phyloP scores from a whole-genome alignment of 2,329 filamentous ascomycete genomes.

The Curvularia sp. region DNA sequence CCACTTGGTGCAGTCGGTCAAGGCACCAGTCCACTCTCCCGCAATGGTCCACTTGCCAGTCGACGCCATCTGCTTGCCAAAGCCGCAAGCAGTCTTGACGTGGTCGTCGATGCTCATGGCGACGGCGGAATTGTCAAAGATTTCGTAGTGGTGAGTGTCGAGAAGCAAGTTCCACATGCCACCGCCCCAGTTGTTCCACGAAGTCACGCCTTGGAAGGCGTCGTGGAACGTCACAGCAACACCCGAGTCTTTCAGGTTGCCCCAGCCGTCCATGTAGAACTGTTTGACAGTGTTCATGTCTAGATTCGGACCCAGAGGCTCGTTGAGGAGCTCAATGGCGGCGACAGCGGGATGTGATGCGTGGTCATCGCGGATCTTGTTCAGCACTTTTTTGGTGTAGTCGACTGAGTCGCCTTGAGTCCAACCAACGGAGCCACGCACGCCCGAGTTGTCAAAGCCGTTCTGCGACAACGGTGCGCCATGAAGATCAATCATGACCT shows the following conservation, averaged over 20 bases:
- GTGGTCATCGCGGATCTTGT: conserved; percentile 57
- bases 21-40: conserved; percentile 58
- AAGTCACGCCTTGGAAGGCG: conserved; percentile 55
- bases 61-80: conserved; percentile 55
- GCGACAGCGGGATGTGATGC: conserved; percentile 56
- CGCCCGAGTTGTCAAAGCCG: conserved; percentile 72
- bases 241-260: conserved; percentile 52
- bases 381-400: conserved; percentile 54
- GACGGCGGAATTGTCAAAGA: conserved; percentile 53
- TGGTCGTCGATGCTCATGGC: conserved; percentile 51
- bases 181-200: conserved; percentile 55
- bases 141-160: conserved; percentile 59
- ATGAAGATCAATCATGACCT: conserved; percentile 73
- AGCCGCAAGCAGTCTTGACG: conserved; percentile 54
- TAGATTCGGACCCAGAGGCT: conserved; percentile 54
- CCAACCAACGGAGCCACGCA: conserved; percentile 56
- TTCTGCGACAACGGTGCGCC: conserved; percentile 71
- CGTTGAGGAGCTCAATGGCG: conserved; percentile 58
- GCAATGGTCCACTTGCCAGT: conserved; percentile 58
- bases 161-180: conserved; percentile 56
- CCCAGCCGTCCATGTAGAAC: conserved; percentile 60
- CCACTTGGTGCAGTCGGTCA: conserved; percentile 59
- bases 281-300: conserved; percentile 55
- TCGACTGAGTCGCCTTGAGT: conserved; percentile 53
- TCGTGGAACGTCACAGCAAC: conserved; percentile 58